A percentile compares a stretch with the other conserved stretches of the same genome.
Conservation (phyloP, 139 green algal genomes). For the Coccomyxa sp. region DNA sequence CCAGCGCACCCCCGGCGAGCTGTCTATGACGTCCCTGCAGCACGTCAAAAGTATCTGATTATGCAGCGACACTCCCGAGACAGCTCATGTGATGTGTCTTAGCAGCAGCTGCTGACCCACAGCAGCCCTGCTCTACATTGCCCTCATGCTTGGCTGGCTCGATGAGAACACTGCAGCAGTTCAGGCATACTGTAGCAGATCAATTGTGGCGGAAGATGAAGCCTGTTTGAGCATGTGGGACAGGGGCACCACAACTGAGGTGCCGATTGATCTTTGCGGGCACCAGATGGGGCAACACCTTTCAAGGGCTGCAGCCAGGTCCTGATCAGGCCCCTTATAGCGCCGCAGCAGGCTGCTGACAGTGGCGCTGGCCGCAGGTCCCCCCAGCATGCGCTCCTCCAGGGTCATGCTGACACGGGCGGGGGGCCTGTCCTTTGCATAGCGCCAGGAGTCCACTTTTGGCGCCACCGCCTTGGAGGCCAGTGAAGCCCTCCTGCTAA, state of each 20-base stretch:
- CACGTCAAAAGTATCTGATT: not conserved
- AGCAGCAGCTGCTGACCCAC: not conserved
- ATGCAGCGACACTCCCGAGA: too few species aligned
- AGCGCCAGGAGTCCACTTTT: constrained; percentile 20
- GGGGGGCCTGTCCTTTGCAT: constrained; percentile 8
- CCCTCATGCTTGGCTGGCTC: not conserved
- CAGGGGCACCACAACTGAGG: not conserved
- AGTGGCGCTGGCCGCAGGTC: not conserved
- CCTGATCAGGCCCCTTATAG: constrained; percentile 20
- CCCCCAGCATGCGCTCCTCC: too few species aligned
- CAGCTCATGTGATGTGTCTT: not conserved
- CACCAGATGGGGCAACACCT: not conserved
- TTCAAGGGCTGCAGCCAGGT: constrained; percentile 13
- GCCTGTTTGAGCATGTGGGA: too few species aligned
- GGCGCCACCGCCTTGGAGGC: not conserved
- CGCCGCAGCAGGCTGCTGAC: not conserved
- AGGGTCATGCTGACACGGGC: too few species aligned
- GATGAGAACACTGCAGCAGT: not conserved
- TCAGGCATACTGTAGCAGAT: too few species aligned
- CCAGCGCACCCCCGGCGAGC: constrained; percentile 60
- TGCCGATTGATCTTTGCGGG: not conserved
- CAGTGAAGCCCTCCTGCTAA: too few species aligned
- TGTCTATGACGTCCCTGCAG: constrained; percentile 77
- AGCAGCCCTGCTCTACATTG: not conserved
- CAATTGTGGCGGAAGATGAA: too few species aligned